A percentile compares a stretch with the other conserved stretches of the same genome.
Evolutionary conservation across 208 protist species (phyloP).

Genomic region (Crithidia sp.): DNA sequence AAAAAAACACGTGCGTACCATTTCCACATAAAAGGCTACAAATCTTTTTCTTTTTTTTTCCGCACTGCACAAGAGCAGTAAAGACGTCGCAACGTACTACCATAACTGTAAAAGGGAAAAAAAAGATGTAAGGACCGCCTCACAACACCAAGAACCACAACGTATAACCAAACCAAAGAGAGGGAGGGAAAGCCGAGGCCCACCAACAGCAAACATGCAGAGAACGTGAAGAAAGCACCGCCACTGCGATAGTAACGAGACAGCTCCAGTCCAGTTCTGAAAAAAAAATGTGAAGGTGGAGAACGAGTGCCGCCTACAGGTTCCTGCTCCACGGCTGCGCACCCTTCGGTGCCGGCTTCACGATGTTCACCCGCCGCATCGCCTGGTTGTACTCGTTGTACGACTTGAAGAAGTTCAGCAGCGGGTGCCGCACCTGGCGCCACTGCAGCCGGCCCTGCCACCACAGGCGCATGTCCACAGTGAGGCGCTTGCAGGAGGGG

Average conservation of each 20-base stretch:
- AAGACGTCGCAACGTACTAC: too few relatives aligned
- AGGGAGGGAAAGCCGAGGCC: too few relatives aligned
- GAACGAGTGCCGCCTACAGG: conserved; percentile 30
- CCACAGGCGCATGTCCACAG: conserved; percentile 71
- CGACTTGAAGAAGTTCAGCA: conserved; percentile 89
- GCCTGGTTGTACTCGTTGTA: conserved; percentile 84
- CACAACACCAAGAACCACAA: too few relatives aligned
- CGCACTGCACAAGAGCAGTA: too few relatives aligned
- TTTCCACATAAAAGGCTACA: too few relatives aligned
- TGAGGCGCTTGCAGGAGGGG: conserved; percentile 71
- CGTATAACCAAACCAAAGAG: too few relatives aligned
- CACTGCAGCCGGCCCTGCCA: conserved; percentile 67
- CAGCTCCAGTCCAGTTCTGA: too few relatives aligned
- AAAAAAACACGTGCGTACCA: not conserved
- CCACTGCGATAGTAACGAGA: too few relatives aligned
- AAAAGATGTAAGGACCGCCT: too few relatives aligned
- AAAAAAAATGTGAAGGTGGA: not conserved
- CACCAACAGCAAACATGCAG: too few relatives aligned
- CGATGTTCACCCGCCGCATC: conserved; percentile 81
- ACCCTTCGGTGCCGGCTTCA: conserved; percentile 72
- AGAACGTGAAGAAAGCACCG: too few relatives aligned
- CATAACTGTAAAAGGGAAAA: too few relatives aligned
- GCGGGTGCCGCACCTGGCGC: conserved; percentile 82
- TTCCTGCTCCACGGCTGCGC: conserved; percentile 82
- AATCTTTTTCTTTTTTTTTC: not conserved